Evolutionary conservation across 2,329 filamentous ascomycete genomes (phyloP).

Genomic region (Cordyceps cateniannulata): DNA sequence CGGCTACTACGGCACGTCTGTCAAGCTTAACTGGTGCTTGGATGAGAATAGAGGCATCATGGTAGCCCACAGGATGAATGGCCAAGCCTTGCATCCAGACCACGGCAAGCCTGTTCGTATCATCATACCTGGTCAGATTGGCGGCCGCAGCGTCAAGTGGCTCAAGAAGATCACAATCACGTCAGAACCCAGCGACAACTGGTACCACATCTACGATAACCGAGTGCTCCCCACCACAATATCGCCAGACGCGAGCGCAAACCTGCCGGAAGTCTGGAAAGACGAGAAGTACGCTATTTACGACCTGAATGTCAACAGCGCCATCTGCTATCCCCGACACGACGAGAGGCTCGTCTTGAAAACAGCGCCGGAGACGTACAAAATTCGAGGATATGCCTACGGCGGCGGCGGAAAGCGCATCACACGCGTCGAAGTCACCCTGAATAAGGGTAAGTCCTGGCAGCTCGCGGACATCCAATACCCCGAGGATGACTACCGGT

Average conservation of each 20-base stretch:
- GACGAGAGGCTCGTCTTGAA: constrained; percentile 57
- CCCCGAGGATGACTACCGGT: constrained; percentile 76
- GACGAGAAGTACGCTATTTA: constrained; percentile 92
- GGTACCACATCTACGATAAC: constrained; percentile 95
- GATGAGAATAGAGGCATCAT: constrained; percentile 78
- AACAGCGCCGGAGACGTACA: constrained; percentile 45
- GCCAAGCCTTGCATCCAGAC: constrained; percentile 70
- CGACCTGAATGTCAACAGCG: constrained; percentile 82
- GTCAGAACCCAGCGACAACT: constrained; percentile 75
- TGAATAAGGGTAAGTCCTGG: constrained; percentile 81
- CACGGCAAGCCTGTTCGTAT: constrained; percentile 79
- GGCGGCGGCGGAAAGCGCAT: constrained; percentile 79
- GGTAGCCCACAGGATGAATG: constrained; percentile 88
- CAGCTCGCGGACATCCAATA: constrained; percentile 70
- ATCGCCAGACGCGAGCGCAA: constrained; percentile 70
- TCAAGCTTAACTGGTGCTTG: constrained; percentile 84
- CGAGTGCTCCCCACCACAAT: constrained; percentile 82
- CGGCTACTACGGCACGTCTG: constrained; percentile 79
- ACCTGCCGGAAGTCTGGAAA: constrained; percentile 70
- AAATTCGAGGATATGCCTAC: constrained; percentile 76
- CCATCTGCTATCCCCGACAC: constrained; percentile 72
- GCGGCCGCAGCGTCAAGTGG: constrained; percentile 91
- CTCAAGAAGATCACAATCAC: constrained; percentile 75
- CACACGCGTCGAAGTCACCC: constrained; percentile 73
- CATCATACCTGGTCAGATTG: constrained; percentile 86